Conservation (phyloP, 116 monocot genomes). For the Phalaenopsis hybrid region DNA sequence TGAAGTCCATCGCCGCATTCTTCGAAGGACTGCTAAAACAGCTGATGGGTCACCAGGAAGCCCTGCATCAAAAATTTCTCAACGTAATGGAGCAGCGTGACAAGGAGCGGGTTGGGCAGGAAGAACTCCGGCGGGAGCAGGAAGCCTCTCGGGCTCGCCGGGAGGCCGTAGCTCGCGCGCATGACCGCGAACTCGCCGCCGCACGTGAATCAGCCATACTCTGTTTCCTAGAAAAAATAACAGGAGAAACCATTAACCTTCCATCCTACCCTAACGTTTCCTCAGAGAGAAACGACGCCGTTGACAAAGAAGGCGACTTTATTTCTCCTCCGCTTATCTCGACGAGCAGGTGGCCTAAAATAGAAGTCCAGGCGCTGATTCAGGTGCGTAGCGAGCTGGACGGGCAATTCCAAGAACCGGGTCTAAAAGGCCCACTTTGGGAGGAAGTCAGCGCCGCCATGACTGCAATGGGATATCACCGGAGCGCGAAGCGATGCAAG, state of each 20-base stretch:
- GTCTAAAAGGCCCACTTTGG: slow-evolving; percentile 90
- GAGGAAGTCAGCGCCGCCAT: slow-evolving; percentile 83
- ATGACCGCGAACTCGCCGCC: slow-evolving; percentile 48
- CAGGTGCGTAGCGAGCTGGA: slow-evolving; percentile 64
- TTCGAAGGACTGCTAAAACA: slow-evolving; percentile 68
- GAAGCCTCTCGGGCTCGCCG: slow-evolving; percentile 36
- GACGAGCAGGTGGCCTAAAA: slow-evolving; percentile 77
- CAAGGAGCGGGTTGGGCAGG: slow-evolving; percentile 37
- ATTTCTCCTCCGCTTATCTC: not conserved
- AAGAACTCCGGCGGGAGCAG: slow-evolving; percentile 75
- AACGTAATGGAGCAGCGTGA: slow-evolving; percentile 77
- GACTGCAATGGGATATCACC: slow-evolving; percentile 51
- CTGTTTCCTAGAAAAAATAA: slow-evolving; percentile 80
- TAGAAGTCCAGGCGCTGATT: slow-evolving; percentile 88
- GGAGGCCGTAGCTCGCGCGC: slow-evolving; percentile 49
- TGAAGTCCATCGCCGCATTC: slow-evolving; percentile 51
- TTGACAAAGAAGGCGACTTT: not conserved
- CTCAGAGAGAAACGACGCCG: not conserved
- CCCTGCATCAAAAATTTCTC: slow-evolving; percentile 64
- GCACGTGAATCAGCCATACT: slow-evolving; percentile 68
- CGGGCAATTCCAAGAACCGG: slow-evolving; percentile 75
- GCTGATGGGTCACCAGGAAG: slow-evolving; percentile 83
- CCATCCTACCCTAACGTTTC: slow-evolving; percentile 16
- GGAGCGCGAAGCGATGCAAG: slow-evolving; percentile 92
- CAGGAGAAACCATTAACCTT: slow-evolving; percentile 65